A percentile compares a stretch with the other conserved stretches of the same genome.
Conservation (phyloP, 176 grass and related monocot genomes). For the Lolium multiflorum region DNA sequence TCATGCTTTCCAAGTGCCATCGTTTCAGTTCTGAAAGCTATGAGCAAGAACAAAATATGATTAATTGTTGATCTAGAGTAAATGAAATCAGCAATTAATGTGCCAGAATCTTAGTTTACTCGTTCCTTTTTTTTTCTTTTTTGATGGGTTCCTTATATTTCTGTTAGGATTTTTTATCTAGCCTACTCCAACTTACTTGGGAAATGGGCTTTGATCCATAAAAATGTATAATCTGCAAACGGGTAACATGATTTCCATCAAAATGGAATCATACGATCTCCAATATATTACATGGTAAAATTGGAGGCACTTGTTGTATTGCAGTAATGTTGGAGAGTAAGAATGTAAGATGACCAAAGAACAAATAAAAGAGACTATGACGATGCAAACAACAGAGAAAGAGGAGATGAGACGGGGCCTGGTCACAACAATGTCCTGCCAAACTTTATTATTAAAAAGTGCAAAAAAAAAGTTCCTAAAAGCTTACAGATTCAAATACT, state of each 20-base stretch:
- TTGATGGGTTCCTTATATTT: too few species aligned
- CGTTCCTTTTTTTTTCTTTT: too few species aligned
- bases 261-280: neutral
- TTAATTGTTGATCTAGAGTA: neutral
- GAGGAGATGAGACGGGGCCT: neutral
- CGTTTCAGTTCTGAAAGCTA: neutral
- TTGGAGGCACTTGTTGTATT: neutral
- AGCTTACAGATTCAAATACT: too few species aligned
- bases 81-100: too few species aligned
- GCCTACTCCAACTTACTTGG: too few species aligned
- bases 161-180: too few species aligned
- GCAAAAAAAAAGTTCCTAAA: too few species aligned
- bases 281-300: neutral
- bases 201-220: neutral
- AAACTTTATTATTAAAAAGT: too few species aligned
- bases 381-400: neutral
- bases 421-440: too few species aligned
- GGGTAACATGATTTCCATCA: neutral
- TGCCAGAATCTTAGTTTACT: too few species aligned
- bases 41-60: slow-evolving; percentile 7
- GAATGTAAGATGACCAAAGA: neutral
- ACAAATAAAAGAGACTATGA: neutral
- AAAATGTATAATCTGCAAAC: neutral
- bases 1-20: neutral
- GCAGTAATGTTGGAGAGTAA: neutral